Evolutionary conservation across 441 rosid species (phyloP).

Genomic region (Breynia disticha): DNA sequence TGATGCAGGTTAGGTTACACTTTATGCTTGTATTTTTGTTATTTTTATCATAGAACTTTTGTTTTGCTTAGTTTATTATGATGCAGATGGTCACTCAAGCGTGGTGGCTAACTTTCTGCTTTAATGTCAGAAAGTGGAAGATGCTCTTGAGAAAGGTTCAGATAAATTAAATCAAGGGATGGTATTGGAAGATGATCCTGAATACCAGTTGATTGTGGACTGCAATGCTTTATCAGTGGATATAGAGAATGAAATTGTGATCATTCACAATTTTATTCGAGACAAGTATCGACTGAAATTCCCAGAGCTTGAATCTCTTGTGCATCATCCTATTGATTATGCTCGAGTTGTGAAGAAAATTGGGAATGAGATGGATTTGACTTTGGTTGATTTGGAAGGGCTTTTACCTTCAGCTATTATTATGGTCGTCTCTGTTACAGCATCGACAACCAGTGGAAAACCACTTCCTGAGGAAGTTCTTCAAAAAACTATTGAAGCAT

Average conservation of each 20-base stretch:
- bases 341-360: slow-evolving; percentile 88
- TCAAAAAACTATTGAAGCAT: slow-evolving; percentile 67
- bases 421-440: slow-evolving; percentile 88
- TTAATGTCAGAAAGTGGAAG: slow-evolving; percentile 61
- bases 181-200: slow-evolving; percentile 87
- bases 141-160: slow-evolving; percentile 58
- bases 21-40: not conserved
- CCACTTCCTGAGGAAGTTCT: slow-evolving; percentile 77
- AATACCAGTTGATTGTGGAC: slow-evolving; percentile 84
- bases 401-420: slow-evolving; percentile 78
- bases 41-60: too few relatives aligned
- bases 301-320: slow-evolving; percentile 86
- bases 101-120: too few relatives aligned
- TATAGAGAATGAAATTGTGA: slow-evolving; percentile 77
- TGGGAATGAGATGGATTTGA: slow-evolving; percentile 75
- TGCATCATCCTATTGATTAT: slow-evolving; percentile 85
- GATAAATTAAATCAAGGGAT: slow-evolving; percentile 41
- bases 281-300: slow-evolving; percentile 77
- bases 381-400: slow-evolving; percentile 73
- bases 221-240: slow-evolving; percentile 81
- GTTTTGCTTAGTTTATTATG: too few relatives aligned
- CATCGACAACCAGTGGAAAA: slow-evolving; percentile 84
- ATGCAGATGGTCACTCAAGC: too few relatives aligned
- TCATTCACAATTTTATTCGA: slow-evolving; percentile 81
- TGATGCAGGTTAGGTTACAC: slow-evolving; percentile 52